Evolutionary conservation across 805 yeast species (phyloP), one percentile per base, ranked within the genome.

Genomic region (Soucietia sequanensis): DNA sequence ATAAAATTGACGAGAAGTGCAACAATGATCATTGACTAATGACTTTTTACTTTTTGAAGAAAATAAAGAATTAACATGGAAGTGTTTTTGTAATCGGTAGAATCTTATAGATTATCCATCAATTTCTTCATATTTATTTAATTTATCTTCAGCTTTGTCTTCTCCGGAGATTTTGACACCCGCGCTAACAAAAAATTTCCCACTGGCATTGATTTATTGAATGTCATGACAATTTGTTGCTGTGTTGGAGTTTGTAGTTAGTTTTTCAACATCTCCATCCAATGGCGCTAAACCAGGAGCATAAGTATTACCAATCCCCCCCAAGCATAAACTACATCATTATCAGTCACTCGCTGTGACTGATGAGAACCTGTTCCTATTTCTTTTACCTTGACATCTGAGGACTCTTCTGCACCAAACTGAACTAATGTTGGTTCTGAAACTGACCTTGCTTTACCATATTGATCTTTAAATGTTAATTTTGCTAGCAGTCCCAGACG

Each of bases 271-370:
- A 57, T 93, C 98, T 30, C 77, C 86, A 31, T 87, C 96, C 23
- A 85, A 81, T 13, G 89, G 90, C 6, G 99, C 99, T 40, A 89
- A 80, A 9, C 99, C 99, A 21, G 91, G 81, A 13, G 95, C 99
- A 61, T 88, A 93, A 1, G 96, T 90, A 47, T 91, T 98, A 29
- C 95, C 97, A 56, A 90, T 91, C 1, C 99, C 1, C 99, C 99
- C 99, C 99, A 93, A 1, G 97, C 78, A 65, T 80, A 93, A 2
- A 80, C 85, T 33, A 85, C 66, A 10, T 99, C 99, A 48, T 86
- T 88, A 15, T 70, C 75, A 3, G 95, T 78, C 4, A 90, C 73
- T 1, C 96, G 97, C 35, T 93, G 63, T 2, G 95, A 84, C 56
- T 93, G 99, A 51, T 93, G 98, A 1, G 95, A 82, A 2, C 99